Base-by-base conservation (phyloP, 495 filamentous ascomycete species). In the Copromyces sp. region DNA sequence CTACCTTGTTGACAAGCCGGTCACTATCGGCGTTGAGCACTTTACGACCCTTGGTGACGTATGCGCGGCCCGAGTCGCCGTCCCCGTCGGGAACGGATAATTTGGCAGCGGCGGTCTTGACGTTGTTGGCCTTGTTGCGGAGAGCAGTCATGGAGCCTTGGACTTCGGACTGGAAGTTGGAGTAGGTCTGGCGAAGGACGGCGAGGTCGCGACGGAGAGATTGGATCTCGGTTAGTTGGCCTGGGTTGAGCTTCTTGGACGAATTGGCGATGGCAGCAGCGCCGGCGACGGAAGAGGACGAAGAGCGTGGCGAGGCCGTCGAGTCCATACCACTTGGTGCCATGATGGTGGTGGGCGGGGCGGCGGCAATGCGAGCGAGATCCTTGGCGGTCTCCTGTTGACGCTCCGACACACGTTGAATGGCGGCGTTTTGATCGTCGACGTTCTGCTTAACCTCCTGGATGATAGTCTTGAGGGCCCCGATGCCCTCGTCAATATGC, bases 341-440 rank as follows among this genome's bases (percentile, higher is more conserved):
- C 69, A 82, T 75, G 35, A 74, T 84, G 71, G 81, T 74, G 71
- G 81, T 74, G 14, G 90, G 86, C 17, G 91, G 90, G 14, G 89
- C 86, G 9, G 91, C 88, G 17, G 91, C 90, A 75, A 98, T 84
- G 41, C 92, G 89, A 53, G 94, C 93, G 80, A 98, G 89, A 76
- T 97, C 94, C 80, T 94, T 97, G 16, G 94, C 92, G 1, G 94
- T 89, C 73, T 97, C 94, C 78, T 96, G 88, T 81, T 99, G 95
- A 42, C 92, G 88, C 73, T 97, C 93, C 3, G 94, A 95, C n/a
- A 99, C 93, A 65, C 91, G 87, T 77, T 94, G 93, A 68, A 99
- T 87, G 14, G 90, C 87, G 4, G 86, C 85, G 59, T 91, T 89
- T 74, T 99, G 96, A 14, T 92, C 91, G 59, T 92, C 91, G 40